Percentiles rank a stretch among this genome's conserved stretches.
Conservation (phyloP, 2,329 filamentous ascomycete genomes). For the Waltergamsia citrina region DNA sequence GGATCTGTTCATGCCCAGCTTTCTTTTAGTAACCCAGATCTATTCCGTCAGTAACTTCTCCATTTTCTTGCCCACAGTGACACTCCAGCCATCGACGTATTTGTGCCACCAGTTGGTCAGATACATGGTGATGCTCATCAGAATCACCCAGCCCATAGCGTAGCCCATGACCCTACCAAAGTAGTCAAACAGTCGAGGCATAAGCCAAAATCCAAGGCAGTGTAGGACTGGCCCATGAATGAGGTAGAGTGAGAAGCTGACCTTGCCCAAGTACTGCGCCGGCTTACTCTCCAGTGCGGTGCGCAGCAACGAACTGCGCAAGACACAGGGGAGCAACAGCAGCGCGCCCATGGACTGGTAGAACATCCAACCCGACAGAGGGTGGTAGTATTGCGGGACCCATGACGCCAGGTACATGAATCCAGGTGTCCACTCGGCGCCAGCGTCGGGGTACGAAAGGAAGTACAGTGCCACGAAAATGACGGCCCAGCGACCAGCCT, state of each 20-base stretch:
- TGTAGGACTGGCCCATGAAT: constrained; percentile 47
- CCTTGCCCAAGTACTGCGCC: constrained; percentile 26
- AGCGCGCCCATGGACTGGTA: constrained; percentile 27
- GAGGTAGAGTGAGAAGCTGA: constrained; percentile 32
- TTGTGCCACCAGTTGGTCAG: constrained; percentile 23
- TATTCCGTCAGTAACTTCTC: constrained; percentile 12
- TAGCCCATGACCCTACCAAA: constrained; percentile 19
- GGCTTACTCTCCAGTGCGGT: constrained; percentile 17
- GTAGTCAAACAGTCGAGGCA: constrained; percentile 27
- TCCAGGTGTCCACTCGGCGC: constrained; percentile 26
- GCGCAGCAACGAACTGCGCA: constrained; percentile 19
- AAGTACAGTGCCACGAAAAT: constrained; percentile 23
- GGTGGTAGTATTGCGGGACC: constrained; percentile 24
- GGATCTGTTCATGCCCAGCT: no score
- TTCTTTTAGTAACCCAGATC: no score
- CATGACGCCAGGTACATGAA: constrained; percentile 21
- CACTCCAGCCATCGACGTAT: constrained; percentile 26
- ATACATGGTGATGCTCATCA: constrained; percentile 21
- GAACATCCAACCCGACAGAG: constrained; percentile 27
- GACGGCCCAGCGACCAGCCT: constrained; percentile 14
- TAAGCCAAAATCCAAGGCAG: constrained; percentile 50
- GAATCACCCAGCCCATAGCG: constrained; percentile 18
- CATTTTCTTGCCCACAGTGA: constrained; percentile 22
- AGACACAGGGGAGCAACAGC: constrained; percentile 22
- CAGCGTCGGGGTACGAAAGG: constrained; percentile 27